Conservation (phyloP, 2,329 filamentous ascomycete species). For the Phyllosticta citriasiana region DNA sequence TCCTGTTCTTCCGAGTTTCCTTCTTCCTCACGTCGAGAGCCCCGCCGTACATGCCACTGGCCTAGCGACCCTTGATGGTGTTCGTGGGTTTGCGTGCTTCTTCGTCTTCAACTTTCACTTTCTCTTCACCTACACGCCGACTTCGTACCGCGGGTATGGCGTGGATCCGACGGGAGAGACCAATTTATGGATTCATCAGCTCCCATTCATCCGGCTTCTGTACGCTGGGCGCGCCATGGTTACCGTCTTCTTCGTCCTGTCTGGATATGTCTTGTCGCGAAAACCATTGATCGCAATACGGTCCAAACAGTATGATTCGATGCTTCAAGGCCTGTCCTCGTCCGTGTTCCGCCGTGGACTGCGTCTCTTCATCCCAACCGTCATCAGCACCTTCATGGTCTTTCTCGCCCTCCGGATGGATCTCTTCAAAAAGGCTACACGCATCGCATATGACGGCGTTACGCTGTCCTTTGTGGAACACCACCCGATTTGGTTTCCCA, state of each 20-base stretch:
- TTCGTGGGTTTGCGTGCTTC: constrained; percentile 57
- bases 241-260: constrained; percentile 43
- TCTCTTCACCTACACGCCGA: constrained; percentile 53
- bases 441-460: constrained; percentile 17
- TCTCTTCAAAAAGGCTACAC: constrained; percentile 16
- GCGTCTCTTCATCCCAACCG: constrained; percentile 42
- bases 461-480: constrained; percentile 14
- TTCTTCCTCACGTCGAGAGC: neutral
- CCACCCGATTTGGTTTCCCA: constrained; percentile 1
- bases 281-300: constrained; percentile 37
- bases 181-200: constrained; percentile 35
- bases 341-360: constrained; percentile 43
- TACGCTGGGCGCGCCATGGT: constrained; percentile 51
- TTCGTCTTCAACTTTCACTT: constrained; percentile 50
- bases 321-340: constrained; percentile 37
- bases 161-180: constrained; percentile 37
- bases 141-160: constrained; percentile 32
- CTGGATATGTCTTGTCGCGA: constrained; percentile 42
- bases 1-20: constrained; percentile 5
- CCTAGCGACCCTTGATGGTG: constrained; percentile 43
- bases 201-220: constrained; percentile 50
- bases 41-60: neutral
- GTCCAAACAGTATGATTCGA: constrained; percentile 27
- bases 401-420: constrained; percentile 13
- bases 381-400: constrained; percentile 42